Evolutionary conservation across 2,329 filamentous ascomycete genomes (phyloP), one percentile per base, ranked within the genome.

Genomic region (Fusarium mexicanum): DNA sequence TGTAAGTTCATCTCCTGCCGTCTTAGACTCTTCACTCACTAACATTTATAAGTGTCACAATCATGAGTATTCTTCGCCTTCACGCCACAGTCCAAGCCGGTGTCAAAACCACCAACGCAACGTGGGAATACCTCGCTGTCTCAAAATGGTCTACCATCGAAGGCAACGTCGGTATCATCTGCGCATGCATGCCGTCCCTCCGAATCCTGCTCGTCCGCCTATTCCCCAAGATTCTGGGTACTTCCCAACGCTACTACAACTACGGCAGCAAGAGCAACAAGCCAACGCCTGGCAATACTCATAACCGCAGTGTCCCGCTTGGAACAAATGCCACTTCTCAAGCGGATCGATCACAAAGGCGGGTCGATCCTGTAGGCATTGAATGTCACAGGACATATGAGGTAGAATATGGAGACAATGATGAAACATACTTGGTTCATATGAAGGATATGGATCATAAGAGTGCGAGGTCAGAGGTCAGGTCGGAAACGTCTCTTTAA

Each of bases 11-110:
- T 8, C 4, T 13, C 4, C 9, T 20, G 10, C 2, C 24, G 38
- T 5, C 31, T 13, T 8, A 18, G 3, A 13, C 16, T 18, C 4
- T 20, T 10, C 10, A 31, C 33, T 5, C n/a, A 37, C 64, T 62
- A 33, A 68, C 54, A 14, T 14, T 5, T 35, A 1, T 1, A 8
- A 84, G 82, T 16, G 81, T 83, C 50, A 84, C 82, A 6, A 64
- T 84, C 46, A 81, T 85, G 51, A 83, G 81, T 33, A 81, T 84
- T 24, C 72, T 85, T 9, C 80, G 83, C 4, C 81, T 85, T 4
- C 73, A 77, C 16, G 78, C 80, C 5, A 75, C 84, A 17, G 73
- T 84, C 31, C 73, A 64, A 12, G 81, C 83, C 13, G 79, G 75
- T 6, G 70, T 78, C 35, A 69, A 77, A 29, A 78, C 75, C 1